phyloP scores from a whole-genome alignment of 495 filamentous ascomycete genomes.

The Xylaria castorea region DNA sequence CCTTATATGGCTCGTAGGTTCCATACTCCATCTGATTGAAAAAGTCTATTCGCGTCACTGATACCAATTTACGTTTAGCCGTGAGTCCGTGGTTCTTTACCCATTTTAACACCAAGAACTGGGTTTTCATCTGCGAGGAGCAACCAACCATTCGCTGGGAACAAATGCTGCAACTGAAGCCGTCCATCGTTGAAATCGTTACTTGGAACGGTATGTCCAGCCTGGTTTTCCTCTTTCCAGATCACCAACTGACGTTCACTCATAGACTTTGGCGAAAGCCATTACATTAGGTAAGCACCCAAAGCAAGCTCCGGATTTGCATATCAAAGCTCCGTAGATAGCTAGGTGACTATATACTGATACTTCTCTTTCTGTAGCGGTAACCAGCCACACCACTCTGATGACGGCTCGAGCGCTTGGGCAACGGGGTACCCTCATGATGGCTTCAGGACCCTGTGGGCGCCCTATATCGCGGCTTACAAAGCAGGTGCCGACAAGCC shows the following conservation, averaged over 20 bases:
- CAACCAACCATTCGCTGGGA: constrained; percentile 43
- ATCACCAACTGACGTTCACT: neutral
- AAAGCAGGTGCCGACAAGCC: constrained; percentile 36
- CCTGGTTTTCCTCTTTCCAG: neutral
- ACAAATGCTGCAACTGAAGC: constrained; percentile 32
- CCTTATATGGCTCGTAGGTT: constrained; percentile 49
- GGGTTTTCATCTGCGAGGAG: constrained; percentile 52
- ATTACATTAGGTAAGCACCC: constrained; percentile 21
- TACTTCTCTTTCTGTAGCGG: constrained; percentile 22
- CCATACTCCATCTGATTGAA: constrained; percentile 26
- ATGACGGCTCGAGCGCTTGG: constrained; percentile 34
- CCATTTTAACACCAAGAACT: constrained; percentile 56
- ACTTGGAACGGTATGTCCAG: constrained; percentile 32
- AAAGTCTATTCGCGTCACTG: constrained; percentile 43
- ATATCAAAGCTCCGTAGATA: neutral
- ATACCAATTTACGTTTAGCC: constrained; percentile 42
- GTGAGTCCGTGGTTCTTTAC: constrained; percentile 64
- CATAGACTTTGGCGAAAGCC: constrained; percentile 20
- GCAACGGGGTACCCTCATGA: constrained; percentile 33
- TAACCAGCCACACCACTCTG: constrained; percentile 52
- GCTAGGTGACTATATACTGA: neutral
- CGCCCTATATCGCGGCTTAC: constrained; percentile 35
- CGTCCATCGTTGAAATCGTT: constrained; percentile 31
- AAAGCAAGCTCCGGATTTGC: neutral
- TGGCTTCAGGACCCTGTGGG: constrained; percentile 30